phyloP scores from a whole-genome alignment of 257 asterid species.

The Nicotiana sylvestris region DNA sequence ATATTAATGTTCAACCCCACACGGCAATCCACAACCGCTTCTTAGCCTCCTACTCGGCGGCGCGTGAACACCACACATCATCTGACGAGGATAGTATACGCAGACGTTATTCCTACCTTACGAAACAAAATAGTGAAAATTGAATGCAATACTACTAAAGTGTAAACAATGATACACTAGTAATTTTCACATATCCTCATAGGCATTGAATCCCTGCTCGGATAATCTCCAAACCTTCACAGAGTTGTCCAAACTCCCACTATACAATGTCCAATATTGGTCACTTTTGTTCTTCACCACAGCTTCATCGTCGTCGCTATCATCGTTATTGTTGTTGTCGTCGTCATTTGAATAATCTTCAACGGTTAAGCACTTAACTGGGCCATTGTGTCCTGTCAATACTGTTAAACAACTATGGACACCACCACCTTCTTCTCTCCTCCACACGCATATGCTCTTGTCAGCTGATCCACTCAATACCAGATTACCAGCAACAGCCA shows the following conservation, averaged over 20 bases:
- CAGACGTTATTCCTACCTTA: no score
- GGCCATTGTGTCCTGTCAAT: conserved; percentile 73
- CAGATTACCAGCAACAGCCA: conserved; percentile 57
- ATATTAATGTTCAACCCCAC: background rate
- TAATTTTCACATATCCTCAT: background rate
- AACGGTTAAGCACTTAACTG: conserved; percentile 83
- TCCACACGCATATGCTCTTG: conserved; percentile 82
- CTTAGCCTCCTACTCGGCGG: background rate
- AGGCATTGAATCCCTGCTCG: background rate
- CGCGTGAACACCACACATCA: background rate
- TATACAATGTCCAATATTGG: conserved; percentile 15
- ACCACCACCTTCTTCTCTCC: conserved; percentile 66
- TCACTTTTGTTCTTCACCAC: background rate
- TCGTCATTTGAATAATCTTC: conserved; percentile 25
- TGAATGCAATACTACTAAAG: no score
- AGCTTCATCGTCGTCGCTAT: background rate
- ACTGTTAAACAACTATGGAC: conserved; percentile 59
- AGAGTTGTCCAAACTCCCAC: conserved; percentile 25
- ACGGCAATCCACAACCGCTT: background rate
- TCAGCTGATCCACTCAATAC: conserved; percentile 92
- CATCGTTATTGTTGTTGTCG: background rate
- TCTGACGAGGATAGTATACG: no score
- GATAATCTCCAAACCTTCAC: conserved; percentile 19
- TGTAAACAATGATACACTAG: no score
- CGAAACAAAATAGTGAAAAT: no score